Evolutionary conservation across 2,329 filamentous ascomycete genomes (phyloP).

Genomic region (Coniella lustricola): DNA sequence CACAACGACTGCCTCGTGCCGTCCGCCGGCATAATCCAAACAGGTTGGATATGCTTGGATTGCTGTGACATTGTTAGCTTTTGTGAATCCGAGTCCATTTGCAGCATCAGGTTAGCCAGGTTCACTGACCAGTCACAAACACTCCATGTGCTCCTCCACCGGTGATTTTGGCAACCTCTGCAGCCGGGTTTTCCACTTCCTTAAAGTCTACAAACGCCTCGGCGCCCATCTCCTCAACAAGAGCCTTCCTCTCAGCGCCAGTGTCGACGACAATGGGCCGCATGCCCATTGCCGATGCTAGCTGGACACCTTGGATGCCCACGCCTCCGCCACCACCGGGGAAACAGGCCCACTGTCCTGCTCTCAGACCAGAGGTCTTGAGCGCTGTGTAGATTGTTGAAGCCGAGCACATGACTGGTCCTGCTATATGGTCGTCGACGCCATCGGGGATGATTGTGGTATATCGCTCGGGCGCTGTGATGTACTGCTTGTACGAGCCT

Average conservation of each 20-base stretch:
- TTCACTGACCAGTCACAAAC: slow-evolving; percentile 14
- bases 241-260: slow-evolving; percentile 37
- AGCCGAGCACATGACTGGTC: slow-evolving; percentile 53
- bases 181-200: slow-evolving; percentile 22
- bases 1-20: slow-evolving; percentile 10
- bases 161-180: slow-evolving; percentile 12
- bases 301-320: slow-evolving; percentile 50
- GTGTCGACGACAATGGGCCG: slow-evolving; percentile 49
- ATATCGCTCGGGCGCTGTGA: slow-evolving; percentile 48
- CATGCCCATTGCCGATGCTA: slow-evolving; percentile 49
- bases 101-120: too few relatives aligned
- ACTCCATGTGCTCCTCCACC: slow-evolving; percentile 15
- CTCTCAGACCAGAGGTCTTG: slow-evolving; percentile 39
- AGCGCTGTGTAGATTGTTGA: slow-evolving; percentile 52
- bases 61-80: slow-evolving; percentile 3
- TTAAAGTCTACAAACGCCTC: slow-evolving; percentile 51
- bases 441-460: slow-evolving; percentile 42
- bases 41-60: slow-evolving; percentile 15
- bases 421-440: slow-evolving; percentile 44
- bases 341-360: slow-evolving; percentile 49
- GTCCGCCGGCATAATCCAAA: slow-evolving; percentile 12
- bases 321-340: slow-evolving; percentile 49
- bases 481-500: slow-evolving; percentile 47
- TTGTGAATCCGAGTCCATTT: too few relatives aligned
- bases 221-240: slow-evolving; percentile 43